These are phyloP conservation scores for Aspergillus neoniger DNA, from an alignment of 2,329 filamentous ascomycete species.

Conservation along the genomic window DNA sequence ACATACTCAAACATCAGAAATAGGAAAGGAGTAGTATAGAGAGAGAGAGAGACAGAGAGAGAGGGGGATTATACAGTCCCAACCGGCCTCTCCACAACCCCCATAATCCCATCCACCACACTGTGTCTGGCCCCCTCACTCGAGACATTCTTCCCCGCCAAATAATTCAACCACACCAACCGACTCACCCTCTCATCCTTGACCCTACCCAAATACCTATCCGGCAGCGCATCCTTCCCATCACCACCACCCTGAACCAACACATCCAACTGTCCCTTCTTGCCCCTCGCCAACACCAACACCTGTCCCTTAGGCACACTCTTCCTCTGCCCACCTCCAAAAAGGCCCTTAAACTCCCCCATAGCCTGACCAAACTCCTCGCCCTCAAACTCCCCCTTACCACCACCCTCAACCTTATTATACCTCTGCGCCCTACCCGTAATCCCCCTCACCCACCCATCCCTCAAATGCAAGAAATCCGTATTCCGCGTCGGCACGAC, in stretches of 20 bases:
- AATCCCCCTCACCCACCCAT: constrained; percentile 86
- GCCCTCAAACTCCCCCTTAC: constrained; percentile 58
- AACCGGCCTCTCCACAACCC: constrained; percentile 82
- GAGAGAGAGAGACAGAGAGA: no score
- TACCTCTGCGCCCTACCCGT: constrained; percentile 67
- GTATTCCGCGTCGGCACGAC: constrained; percentile 91
- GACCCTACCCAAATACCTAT: constrained; percentile 68
- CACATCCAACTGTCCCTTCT: constrained; percentile 65
- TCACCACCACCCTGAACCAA: constrained; percentile 59
- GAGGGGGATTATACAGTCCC: constrained; percentile 63
- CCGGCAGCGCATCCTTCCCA: constrained; percentile 38
- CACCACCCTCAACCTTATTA: constrained; percentile 28
- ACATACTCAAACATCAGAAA: background rate
- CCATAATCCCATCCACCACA: constrained; percentile 84
- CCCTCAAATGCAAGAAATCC: constrained; percentile 87
- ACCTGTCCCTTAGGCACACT: constrained; percentile 79
- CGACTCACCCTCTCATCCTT: constrained; percentile 77
- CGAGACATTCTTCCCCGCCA: constrained; percentile 82
- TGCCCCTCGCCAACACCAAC: constrained; percentile 70
- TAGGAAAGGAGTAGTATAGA: no score
- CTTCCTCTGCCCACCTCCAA: constrained; percentile 67
- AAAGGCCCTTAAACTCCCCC: constrained; percentile 76
- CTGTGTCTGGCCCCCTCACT: constrained; percentile 78
- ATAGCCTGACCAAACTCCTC: constrained; percentile 76
- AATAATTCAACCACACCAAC: constrained; percentile 84